Evolutionary conservation across 441 rosid species (phyloP).

Genomic region (Erodium trifolium): DNA sequence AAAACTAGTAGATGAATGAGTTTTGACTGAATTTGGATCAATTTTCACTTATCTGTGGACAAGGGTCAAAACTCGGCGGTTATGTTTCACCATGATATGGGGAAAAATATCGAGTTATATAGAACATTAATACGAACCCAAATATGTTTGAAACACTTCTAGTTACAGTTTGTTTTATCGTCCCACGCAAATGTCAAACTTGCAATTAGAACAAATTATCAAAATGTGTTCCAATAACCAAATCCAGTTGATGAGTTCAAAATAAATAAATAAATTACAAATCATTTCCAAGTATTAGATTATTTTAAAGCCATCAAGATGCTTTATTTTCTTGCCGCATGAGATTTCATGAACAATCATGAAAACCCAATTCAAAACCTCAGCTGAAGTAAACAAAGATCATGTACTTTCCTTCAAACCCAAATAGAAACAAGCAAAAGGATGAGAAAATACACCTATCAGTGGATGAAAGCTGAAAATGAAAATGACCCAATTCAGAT

Average conservation of each 20-base stretch:
- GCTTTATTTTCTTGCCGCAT: background rate
- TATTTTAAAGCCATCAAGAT: background rate
- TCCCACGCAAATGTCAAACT: background rate
- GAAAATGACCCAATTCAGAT: slow-evolving; percentile 1
- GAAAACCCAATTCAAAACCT: background rate
- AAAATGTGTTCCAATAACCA: background rate
- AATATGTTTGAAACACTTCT: background rate
- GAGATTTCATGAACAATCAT: background rate
- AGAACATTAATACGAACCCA: no score
- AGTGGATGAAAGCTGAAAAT: background rate
- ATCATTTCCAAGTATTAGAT: background rate
- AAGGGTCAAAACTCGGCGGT: no score
- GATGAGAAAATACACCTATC: background rate
- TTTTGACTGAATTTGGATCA: no score
- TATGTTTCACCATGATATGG: no score
- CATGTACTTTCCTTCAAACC: background rate
- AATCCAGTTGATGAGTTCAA: background rate
- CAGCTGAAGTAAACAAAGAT: background rate
- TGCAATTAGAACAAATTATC: background rate
- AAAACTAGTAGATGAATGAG: no score
- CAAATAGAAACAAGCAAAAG: background rate
- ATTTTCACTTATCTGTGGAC: no score
- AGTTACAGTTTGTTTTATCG: background rate
- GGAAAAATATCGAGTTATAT: no score
- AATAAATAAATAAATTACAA: no score